Conservation (phyloP, 257 asterid species). For the Jasminum sambac region DNA sequence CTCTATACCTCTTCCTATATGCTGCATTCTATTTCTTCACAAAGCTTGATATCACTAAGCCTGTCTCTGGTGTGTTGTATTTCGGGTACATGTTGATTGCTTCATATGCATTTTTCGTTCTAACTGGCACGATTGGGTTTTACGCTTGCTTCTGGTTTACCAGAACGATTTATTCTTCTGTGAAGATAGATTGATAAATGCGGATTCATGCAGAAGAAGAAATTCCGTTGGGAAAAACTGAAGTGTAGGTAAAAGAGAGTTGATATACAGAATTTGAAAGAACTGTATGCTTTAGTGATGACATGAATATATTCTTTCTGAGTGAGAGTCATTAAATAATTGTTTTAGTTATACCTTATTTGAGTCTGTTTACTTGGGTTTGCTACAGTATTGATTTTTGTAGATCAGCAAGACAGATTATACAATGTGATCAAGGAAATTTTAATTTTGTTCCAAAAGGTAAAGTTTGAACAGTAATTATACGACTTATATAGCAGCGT, state of each 20-base stretch:
- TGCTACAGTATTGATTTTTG: background rate
- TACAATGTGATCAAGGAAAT: too few species aligned
- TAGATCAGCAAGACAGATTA: background rate
- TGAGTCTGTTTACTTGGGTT: background rate
- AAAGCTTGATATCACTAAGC: constrained; percentile 73
- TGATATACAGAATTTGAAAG: background rate
- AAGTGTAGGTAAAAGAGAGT: background rate
- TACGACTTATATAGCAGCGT: too few species aligned
- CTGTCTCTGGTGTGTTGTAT: constrained; percentile 66
- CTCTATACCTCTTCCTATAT: constrained; percentile 70
- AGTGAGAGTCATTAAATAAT: background rate
- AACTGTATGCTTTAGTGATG: background rate
- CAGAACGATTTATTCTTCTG: constrained; percentile 77
- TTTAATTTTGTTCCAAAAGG: too few species aligned
- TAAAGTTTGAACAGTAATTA: too few species aligned
- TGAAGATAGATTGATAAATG: constrained; percentile 65
- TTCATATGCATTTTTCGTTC: constrained; percentile 65
- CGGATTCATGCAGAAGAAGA: background rate
- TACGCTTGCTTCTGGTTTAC: constrained; percentile 80
- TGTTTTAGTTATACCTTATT: background rate
- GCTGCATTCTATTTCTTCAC: constrained; percentile 84
- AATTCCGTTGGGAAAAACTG: background rate
- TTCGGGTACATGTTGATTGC: constrained; percentile 82
- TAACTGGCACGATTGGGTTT: constrained; percentile 77
- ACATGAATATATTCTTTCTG: background rate